A percentile compares a stretch with the other conserved stretches of the same genome.
These are phyloP conservation scores for Zalaria obscura DNA, from an alignment of 2,329 filamentous ascomycete genomes.

Conservation along the genomic window DNA sequence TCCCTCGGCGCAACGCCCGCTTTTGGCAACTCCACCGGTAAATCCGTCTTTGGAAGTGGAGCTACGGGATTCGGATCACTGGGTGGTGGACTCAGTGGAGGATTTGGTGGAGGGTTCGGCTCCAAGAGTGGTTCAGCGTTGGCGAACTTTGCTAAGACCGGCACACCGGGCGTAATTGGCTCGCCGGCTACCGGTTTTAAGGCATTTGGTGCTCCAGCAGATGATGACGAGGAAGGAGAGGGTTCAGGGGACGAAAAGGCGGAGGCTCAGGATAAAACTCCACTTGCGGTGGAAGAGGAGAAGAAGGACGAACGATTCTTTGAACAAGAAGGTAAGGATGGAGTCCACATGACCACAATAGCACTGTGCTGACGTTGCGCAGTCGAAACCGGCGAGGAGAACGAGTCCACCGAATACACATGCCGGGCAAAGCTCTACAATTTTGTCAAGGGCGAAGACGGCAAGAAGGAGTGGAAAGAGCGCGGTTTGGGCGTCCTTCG, in stretches of 20 bases:
- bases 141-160: conserved; percentile 43
- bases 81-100: conserved; percentile 25
- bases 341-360: background rate
- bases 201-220: conserved; percentile 65
- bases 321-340: conserved; percentile 51
- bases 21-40: conserved; percentile 15
- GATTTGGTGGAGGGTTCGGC: conserved; percentile 25
- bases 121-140: conserved; percentile 40
- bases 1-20: conserved; percentile 13
- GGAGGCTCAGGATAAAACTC: conserved; percentile 24
- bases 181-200: conserved; percentile 43
- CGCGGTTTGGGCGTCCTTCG: conserved; percentile 73
- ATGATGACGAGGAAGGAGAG: conserved; percentile 39
- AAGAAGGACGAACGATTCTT: conserved; percentile 46
- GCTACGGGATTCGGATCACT: conserved; percentile 22
- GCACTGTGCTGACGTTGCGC: conserved; percentile 14
- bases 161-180: conserved; percentile 27
- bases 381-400: conserved; percentile 82
- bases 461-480: conserved; percentile 67
- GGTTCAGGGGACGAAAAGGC: conserved; percentile 37
- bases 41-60: conserved; percentile 24
- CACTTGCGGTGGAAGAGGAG: conserved; percentile 39
- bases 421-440: conserved; percentile 76
- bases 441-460: conserved; percentile 43
- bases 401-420: conserved; percentile 60